Evolutionary conservation across 1,284 basidiomycete species (phyloP).

Genomic region (Austroboletus niveus): DNA sequence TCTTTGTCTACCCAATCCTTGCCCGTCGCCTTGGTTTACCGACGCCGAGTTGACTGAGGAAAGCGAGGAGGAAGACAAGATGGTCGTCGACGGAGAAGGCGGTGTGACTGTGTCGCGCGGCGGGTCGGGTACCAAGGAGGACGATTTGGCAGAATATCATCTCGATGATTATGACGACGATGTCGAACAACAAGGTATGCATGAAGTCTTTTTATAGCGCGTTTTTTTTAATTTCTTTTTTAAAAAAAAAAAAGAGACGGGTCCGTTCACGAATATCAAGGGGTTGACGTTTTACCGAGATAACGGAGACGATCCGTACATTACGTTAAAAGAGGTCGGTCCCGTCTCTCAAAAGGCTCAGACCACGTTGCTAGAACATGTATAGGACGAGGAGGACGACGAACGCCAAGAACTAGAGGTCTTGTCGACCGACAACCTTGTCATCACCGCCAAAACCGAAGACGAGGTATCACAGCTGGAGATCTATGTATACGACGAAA

Average conservation of each 20-base stretch:
- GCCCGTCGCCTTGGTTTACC: constrained; percentile 14
- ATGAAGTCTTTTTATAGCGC: not conserved
- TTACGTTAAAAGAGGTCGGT: constrained; percentile 89
- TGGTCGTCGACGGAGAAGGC: constrained; percentile 64
- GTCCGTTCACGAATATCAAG: constrained; percentile 96
- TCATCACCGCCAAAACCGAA: constrained; percentile 94
- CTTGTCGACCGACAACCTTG: constrained; percentile 86
- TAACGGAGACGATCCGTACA: constrained; percentile 95
- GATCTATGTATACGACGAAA: constrained; percentile 92
- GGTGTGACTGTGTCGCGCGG: constrained; percentile 35
- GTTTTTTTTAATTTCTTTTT: not conserved
- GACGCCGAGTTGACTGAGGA: constrained; percentile 38
- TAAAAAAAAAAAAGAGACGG: constrained; percentile 55
- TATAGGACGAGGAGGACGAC: constrained; percentile 62
- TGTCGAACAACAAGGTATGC: constrained; percentile 50
- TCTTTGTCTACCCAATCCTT: not conserved
- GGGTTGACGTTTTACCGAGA: constrained; percentile 90
- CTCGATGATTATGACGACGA: constrained; percentile 93
- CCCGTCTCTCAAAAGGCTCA: not conserved
- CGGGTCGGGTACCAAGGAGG: constrained; percentile 46
- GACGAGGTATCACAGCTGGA: constrained; percentile 97
- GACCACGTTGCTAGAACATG: constrained; percentile 5
- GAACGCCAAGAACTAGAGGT: constrained; percentile 93
- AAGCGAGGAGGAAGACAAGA: constrained; percentile 54
- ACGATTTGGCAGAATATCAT: constrained; percentile 90